Base-by-base conservation (phyloP, 371 early-diverging fungal genomes). In the Batrachochytrium dendrobatidis region DNA sequence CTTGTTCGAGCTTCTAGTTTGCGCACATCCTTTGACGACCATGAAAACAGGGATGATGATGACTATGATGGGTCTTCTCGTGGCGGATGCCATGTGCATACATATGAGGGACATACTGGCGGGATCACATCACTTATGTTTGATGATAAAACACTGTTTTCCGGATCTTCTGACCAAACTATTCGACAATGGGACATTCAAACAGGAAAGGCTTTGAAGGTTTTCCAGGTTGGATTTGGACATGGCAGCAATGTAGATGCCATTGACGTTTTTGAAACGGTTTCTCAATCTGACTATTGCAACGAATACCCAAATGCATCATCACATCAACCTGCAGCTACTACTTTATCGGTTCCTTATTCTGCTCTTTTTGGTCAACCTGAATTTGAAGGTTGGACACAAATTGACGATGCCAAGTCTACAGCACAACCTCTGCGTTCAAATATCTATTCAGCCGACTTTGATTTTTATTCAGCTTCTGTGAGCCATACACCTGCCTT, bases 141-240 rank as follows among this genome's bases (percentile, higher is more conserved):
- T 2, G 53, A 61, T 30, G 72, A 72, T n/a, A 59, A 65, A 25
- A 62, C 69, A 57, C 59, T 87, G 72, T 74, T 93, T 1, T 85
- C 89, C n/a, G 94, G 92, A 22, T 82, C 89, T 7, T 83, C 87
- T 31, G 96, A 98, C 74, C 82, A 84, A 62, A 89, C 93, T 2
- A 86, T 93, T 63, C 82, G 85, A 39, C 86, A 91, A 52, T 98
- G 94, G 94, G 92, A 92, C 69, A 54, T 91, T 61, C 76, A 78
- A 48, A 92, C 84, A 33, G 91, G 88, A 3, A 34, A 56, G n/a
- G 53, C 46, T 26, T 50, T 67, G 25, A 48, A 58, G 15, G 52
- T 64, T 0, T 59, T 71, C 7, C 61, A 18, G 25, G 49, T 29
- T 6, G 12, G 12, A 7, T 8, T 18, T 6, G 8, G 12, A 18